These are phyloP conservation scores for Mortierella sp. DNA, from an alignment of 371 early-diverging fungal species.

Conservation along the genomic window DNA sequence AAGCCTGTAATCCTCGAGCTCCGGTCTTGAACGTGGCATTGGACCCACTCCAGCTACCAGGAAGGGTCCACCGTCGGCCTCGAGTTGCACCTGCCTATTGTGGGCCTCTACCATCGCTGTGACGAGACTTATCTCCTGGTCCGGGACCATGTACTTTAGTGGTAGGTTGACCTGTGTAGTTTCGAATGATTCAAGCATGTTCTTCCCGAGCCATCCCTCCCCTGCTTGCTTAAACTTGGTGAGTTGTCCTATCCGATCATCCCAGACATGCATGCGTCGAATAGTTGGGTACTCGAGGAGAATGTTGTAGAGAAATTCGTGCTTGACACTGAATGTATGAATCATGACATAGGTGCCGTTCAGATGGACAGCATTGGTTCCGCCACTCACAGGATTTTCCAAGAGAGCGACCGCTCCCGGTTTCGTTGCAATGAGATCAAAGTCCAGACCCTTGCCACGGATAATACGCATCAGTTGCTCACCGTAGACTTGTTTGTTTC, in stretches of 20 bases:
- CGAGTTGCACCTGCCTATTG: slow-evolving; percentile 25
- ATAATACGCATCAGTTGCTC: slow-evolving; percentile 21
- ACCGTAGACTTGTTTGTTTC: slow-evolving; percentile 16
- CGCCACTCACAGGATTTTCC: background rate
- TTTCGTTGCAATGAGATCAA: slow-evolving; percentile 38
- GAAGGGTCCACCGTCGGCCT: slow-evolving; percentile 16
- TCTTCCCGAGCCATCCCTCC: slow-evolving; percentile 15
- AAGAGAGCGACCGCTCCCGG: slow-evolving; percentile 21
- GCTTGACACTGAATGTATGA: slow-evolving; percentile 37
- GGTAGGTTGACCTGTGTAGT: slow-evolving; percentile 10
- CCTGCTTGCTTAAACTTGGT: slow-evolving; percentile 26
- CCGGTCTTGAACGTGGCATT: slow-evolving; percentile 24
- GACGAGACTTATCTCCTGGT: slow-evolving; percentile 14
- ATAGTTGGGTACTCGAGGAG: slow-evolving; percentile 29
- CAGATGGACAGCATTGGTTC: background rate
- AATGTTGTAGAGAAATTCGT: slow-evolving; percentile 31
- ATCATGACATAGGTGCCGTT: slow-evolving; percentile 22
- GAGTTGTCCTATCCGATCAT: slow-evolving; percentile 33
- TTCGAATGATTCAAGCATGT: slow-evolving; percentile 19
- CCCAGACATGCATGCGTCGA: slow-evolving; percentile 34
- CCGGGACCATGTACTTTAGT: slow-evolving; percentile 10
- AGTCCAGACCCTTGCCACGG: slow-evolving; percentile 20
- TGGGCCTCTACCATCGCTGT: slow-evolving; percentile 23
- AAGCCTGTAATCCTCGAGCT: slow-evolving; percentile 11
- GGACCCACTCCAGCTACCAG: slow-evolving; percentile 17